These are phyloP conservation scores for Metschnikowia colocasiae DNA, from an alignment of 805 yeast species.

Conservation along the genomic window DNA sequence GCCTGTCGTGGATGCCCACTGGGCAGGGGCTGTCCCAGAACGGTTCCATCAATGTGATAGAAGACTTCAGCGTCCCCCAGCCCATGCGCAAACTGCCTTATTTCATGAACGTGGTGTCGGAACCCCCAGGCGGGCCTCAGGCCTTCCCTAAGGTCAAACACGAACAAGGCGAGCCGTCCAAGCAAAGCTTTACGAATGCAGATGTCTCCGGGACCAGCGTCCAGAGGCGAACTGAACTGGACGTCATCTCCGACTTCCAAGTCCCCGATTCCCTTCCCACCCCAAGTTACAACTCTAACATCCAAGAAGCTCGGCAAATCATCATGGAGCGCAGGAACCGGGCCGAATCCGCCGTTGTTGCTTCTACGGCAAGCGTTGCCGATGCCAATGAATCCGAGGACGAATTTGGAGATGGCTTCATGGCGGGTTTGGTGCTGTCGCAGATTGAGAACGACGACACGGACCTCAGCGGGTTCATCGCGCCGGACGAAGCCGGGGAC, in stretches of 20 bases:
- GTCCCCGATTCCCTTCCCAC: not conserved
- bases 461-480: constrained; percentile 20
- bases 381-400: constrained; percentile 15
- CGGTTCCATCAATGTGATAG: not conserved
- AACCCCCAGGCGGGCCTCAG: not conserved
- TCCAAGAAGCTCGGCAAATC: constrained; percentile 1
- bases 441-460: constrained; percentile 16
- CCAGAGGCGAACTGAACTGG: not conserved
- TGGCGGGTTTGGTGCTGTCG: constrained; percentile 18
- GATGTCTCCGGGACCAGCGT: not conserved
- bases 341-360: not conserved
- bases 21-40: not conserved
- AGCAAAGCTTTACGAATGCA: not conserved
- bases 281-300: not conserved
- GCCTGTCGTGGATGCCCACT: constrained; percentile 1
- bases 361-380: not conserved
- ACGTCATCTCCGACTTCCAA: not conserved
- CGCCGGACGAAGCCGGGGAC: constrained; percentile 12
- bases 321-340: not conserved
- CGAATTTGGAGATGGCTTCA: constrained; percentile 17
- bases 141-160: not conserved
- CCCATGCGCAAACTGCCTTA: not conserved
- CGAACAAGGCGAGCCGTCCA: too few species aligned
- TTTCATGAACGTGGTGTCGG: not conserved
- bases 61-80: not conserved